Percentiles rank a stretch among this genome's conserved stretches.
These are phyloP conservation scores for Phlegmacium glaucopus DNA, from an alignment of 768 basidiomycete genomes.

Conservation along the genomic window DNA sequence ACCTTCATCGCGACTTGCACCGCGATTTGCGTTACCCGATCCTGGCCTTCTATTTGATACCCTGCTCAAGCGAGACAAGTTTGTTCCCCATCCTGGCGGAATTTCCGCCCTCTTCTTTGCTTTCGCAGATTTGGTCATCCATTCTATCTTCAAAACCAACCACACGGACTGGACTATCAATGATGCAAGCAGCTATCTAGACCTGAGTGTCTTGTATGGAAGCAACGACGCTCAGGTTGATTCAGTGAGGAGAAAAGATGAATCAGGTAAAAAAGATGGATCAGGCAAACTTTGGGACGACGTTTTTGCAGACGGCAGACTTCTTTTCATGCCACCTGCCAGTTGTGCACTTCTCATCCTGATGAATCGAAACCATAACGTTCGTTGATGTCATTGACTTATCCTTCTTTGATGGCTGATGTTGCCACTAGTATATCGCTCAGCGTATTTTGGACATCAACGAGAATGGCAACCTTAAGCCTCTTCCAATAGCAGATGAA, in stretches of 20 bases:
- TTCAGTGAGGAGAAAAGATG: constrained; percentile 56
- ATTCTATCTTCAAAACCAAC: constrained; percentile 65
- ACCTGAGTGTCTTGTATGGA: constrained; percentile 74
- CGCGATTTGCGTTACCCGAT: constrained; percentile 54
- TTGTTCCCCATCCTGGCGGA: constrained; percentile 59
- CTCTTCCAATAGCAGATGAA: constrained; percentile 16
- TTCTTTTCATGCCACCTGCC: constrained; percentile 72
- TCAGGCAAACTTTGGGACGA: constrained; percentile 67
- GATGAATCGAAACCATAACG: constrained; percentile 73
- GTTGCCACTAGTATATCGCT: constrained; percentile 55
- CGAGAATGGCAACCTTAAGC: constrained; percentile 48
- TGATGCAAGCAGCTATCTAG: constrained; percentile 68
- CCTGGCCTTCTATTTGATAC: constrained; percentile 68
- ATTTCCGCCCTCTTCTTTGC: constrained; percentile 75
- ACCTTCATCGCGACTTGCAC: constrained; percentile 40
- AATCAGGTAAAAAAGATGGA: constrained; percentile 68
- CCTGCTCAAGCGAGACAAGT: constrained; percentile 52
- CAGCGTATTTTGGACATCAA: constrained; percentile 66
- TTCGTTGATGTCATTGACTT: constrained; percentile 25
- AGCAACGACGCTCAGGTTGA: constrained; percentile 44
- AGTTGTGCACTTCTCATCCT: constrained; percentile 65
- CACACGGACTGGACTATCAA: constrained; percentile 50
- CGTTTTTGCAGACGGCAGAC: constrained; percentile 61
- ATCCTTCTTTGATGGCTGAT: not conserved
- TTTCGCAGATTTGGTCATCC: constrained; percentile 75